Evolutionary conservation across 176 grass and related monocot genomes (phyloP), one percentile per base, ranked within the genome.

Genomic region (Leersia perrieri): DNA sequence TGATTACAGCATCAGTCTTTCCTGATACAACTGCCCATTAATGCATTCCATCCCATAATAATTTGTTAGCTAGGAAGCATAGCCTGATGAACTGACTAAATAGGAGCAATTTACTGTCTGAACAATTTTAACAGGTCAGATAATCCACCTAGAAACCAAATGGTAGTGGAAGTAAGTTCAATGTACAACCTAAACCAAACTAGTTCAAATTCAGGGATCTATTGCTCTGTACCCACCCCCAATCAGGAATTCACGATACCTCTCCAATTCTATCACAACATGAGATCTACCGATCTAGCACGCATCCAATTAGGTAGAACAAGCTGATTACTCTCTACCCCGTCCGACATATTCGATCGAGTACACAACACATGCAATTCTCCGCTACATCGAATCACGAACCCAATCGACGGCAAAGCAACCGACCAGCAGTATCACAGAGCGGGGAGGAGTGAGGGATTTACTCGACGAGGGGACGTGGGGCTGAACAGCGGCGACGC

Each of bases 401-500:
- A 70, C 16, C n/a, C 5, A 38, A 38, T 3, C 7, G 35, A 38
- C 35, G 35, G n/a, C n/a, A n/a, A n/a, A n/a, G n/a, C 5, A 55
- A 55, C 51, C 44, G 26, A 66, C 1, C 70, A 26, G 9, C 14
- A 5, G n/a, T 62, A 18, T 32, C 33, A 83, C 16, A 15, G 15
- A 41, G 63, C 11, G 34, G 3, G 31, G 27, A 6, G 8, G 40
- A 62, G 58, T 6, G 11, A 55, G 66, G 10, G 11, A 55, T 81
- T 78, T 89, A 89, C 88, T 84, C 20, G 87, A 67, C 26, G 80
- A 61, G 9, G 80, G 75, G 1, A 76, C 80, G 0, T 72, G 33
- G n/a, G 41, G 62, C 45, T 76, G 71, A 0, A 31, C 32, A 20
- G 73, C 42, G 40, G 45, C 22, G 85, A 65, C 9, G 85, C 57